A percentile compares a stretch with the other conserved stretches of the same genome.
Evolutionary conservation across 2,329 filamentous ascomycete species (phyloP).

Genomic region (Pseudocercospora macadamiae): DNA sequence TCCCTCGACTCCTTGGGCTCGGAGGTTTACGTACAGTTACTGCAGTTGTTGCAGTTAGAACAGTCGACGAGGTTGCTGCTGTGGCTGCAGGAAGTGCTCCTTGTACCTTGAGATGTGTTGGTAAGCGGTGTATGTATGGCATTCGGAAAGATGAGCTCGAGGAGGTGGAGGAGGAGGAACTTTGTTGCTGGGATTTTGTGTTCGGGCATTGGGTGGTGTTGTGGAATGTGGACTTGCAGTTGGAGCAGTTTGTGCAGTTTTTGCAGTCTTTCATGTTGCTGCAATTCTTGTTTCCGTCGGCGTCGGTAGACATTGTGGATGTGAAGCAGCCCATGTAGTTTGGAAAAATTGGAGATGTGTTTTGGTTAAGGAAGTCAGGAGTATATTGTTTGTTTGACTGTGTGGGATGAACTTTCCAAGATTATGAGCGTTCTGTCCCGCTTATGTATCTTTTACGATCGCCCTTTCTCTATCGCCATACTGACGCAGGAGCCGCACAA

Average conservation of each 20-base stretch:
- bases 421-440: not conserved
- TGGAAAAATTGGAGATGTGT: not conserved
- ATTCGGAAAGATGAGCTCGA: not conserved
- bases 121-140: conserved; percentile 17
- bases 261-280: conserved; percentile 6
- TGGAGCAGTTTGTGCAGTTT: conserved; percentile 1
- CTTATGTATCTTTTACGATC: not conserved
- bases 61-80: not conserved
- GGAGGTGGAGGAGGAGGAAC: not conserved
- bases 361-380: no score
- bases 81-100: not conserved
- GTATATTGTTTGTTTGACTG: not conserved
- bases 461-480: not conserved
- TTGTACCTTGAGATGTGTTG: conserved; percentile 7
- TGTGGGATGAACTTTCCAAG: not conserved
- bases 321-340: not conserved
- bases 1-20: not conserved
- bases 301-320: conserved; percentile 6
- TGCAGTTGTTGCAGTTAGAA: not conserved
- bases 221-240: not conserved
- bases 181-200: not conserved
- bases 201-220: not conserved
- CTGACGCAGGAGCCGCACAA: not conserved
- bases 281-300: conserved; percentile 5
- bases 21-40: not conserved